A percentile compares a stretch with the other conserved stretches of the same genome.
Conservation (phyloP, 2,329 filamentous ascomycete genomes). For the Aspergillus costaricaensis region DNA sequence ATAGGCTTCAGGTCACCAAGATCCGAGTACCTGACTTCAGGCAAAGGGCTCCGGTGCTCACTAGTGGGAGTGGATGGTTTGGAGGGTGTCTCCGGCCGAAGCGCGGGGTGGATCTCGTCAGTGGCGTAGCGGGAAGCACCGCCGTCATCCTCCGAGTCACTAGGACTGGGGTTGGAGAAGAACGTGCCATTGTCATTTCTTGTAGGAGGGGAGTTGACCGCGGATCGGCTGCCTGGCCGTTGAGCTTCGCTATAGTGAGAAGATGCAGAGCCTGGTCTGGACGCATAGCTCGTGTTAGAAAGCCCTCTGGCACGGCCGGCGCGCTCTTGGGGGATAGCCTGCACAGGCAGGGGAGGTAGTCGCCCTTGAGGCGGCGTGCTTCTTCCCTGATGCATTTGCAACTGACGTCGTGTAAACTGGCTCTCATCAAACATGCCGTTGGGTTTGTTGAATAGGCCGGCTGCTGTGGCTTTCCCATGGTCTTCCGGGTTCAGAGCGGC, state of each 20-base stretch:
- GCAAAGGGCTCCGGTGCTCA: slow-evolving; percentile 34
- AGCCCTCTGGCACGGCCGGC: slow-evolving; percentile 33
- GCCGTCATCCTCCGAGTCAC: slow-evolving; percentile 43
- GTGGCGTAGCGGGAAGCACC: slow-evolving; percentile 30
- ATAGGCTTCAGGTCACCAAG: slow-evolving; percentile 44
- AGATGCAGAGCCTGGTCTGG: slow-evolving; percentile 40
- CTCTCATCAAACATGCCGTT: slow-evolving; percentile 77
- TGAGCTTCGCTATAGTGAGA: slow-evolving; percentile 40
- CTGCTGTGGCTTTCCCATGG: slow-evolving; percentile 76
- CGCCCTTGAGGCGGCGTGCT: slow-evolving; percentile 57
- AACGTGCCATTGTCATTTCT: slow-evolving; percentile 33
- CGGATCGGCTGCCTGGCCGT: slow-evolving; percentile 27
- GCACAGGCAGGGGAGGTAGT: slow-evolving; percentile 30
- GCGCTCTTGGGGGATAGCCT: slow-evolving; percentile 24
- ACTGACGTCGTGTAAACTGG: slow-evolving; percentile 78
- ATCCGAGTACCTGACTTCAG: slow-evolving; percentile 42
- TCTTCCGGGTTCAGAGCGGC: slow-evolving; percentile 73
- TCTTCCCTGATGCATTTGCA: slow-evolving; percentile 75
- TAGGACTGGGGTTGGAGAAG: slow-evolving; percentile 39
- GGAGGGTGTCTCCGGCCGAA: slow-evolving; percentile 38
- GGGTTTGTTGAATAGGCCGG: slow-evolving; percentile 72
- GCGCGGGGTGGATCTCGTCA: slow-evolving; percentile 41
- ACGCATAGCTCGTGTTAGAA: slow-evolving; percentile 42
- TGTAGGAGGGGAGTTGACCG: slow-evolving; percentile 33
- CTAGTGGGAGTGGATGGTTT: slow-evolving; percentile 32